phyloP scores from a whole-genome alignment of 768 basidiomycete species.

The Auriculariales sp. region DNA sequence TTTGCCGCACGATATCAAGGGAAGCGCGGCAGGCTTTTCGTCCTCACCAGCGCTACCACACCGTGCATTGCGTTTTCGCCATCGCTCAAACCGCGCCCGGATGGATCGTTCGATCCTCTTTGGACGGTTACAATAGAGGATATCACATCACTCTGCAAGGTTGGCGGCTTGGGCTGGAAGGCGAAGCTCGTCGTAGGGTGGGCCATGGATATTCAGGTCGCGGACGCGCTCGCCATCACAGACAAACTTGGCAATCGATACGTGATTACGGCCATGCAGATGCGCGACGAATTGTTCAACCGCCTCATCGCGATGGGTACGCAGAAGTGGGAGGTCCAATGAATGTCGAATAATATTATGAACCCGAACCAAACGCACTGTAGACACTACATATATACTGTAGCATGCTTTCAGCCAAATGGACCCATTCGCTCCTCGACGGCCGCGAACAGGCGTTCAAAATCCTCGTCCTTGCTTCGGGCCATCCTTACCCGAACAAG shows the following conservation, averaged over 20 bases:
- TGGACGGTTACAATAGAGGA: slow-evolving; percentile 18
- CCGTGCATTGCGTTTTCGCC: slow-evolving; percentile 16
- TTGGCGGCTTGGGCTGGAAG: slow-evolving; percentile 26
- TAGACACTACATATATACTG: no score
- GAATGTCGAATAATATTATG: slow-evolving; percentile 17
- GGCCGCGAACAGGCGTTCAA: neutral
- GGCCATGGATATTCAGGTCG: slow-evolving; percentile 10
- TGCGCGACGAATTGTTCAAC: slow-evolving; percentile 22
- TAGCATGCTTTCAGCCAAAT: no score
- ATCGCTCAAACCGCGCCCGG: slow-evolving; percentile 1
- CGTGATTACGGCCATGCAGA: slow-evolving; percentile 16
- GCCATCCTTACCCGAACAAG: neutral
- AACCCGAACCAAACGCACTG: no score
- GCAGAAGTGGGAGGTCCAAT: slow-evolving; percentile 18
- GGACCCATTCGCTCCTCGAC: no score
- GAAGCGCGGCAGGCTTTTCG: slow-evolving; percentile 16
- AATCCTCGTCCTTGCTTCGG: neutral
- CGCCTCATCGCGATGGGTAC: slow-evolving; percentile 15
- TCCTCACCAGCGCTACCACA: slow-evolving; percentile 17
- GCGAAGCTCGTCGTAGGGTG: slow-evolving; percentile 23
- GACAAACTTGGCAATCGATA: slow-evolving; percentile 11
- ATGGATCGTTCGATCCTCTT: slow-evolving; percentile 11
- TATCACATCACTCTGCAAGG: slow-evolving; percentile 16
- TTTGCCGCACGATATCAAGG: slow-evolving; percentile 17
- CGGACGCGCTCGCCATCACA: slow-evolving; percentile 18